Base-by-base conservation (phyloP, 2,329 filamentous ascomycete genomes). In the Gliomastix tumulicola region DNA sequence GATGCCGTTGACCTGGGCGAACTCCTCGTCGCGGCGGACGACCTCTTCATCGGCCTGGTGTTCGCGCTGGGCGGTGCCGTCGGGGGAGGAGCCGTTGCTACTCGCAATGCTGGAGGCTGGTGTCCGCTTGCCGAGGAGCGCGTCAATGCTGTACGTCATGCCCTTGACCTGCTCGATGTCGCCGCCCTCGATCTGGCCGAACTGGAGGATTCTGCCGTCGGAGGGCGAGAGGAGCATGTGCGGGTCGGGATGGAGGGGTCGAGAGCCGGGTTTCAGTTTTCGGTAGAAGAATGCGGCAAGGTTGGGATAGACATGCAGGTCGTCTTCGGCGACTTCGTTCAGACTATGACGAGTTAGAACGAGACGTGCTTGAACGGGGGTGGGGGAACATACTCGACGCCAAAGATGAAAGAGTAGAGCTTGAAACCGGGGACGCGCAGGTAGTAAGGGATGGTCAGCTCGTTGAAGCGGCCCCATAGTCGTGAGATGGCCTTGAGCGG, bases 161-260 rank as follows among this genome's bases (percentile, higher is more conserved):
- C 92, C 92, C 64, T 98, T 98, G 45, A 98, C 90, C 64, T 98
- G 92, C 59, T 98, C 92, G 30, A 98, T 94, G 53, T 96, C 88
- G 33, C 90, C 89, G 50, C 89, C 80, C 51, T 94, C 84, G 39
- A 98, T 96, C 49, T 80, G 81, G 10, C 92, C 92, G 49, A 88
- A 96, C 51, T 97, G 90, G 19, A 98, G 75, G 32, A 98, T 75
- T 44, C 84, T 84, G 32, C 92, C 92, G 57, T 98, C 92, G 6
- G 92, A 79, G 2, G 92, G 94, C 1, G 88, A 92, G 7, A 97
- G 66, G 6, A 98, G 65, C 9, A 88, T 84, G 51, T 85, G 82
- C 2, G 77, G 75, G 47, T 90, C 79, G 3, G 86, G 78, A 53
- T 97, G 88, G 12, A 98, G 70, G 2, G 89, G 89, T 19, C 92